Percentiles rank a stretch among this genome's conserved stretches.
Conservation (phyloP, 495 filamentous ascomycete species). For the Penicillium samsonianum region DNA sequence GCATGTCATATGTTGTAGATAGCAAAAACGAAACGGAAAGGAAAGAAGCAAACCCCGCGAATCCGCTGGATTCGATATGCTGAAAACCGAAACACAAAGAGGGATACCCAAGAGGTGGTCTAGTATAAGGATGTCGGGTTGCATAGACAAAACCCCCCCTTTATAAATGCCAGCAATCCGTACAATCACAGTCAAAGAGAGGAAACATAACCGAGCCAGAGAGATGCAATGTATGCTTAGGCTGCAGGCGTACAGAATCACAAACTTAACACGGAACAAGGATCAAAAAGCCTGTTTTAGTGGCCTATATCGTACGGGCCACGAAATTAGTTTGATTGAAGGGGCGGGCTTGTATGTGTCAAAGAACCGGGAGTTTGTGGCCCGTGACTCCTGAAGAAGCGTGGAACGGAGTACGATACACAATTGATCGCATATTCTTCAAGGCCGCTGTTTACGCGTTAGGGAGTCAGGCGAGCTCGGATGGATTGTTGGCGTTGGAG, state of each 20-base stretch:
- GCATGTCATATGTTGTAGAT: neutral
- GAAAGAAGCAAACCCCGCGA: neutral
- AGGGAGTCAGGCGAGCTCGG: slow-evolving; percentile 24
- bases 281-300: neutral
- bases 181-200: neutral
- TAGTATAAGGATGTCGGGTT: neutral
- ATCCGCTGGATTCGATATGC: neutral
- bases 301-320: neutral
- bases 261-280: no score
- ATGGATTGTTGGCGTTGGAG: slow-evolving; percentile 25
- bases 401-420: neutral
- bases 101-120: neutral
- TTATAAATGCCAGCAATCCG: neutral
- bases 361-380: neutral
- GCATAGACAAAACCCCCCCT: neutral
- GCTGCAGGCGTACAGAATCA: neutral
- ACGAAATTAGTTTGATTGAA: neutral
- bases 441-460: slow-evolving; percentile 20
- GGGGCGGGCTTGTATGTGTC: neutral
- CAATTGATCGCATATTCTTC: neutral
- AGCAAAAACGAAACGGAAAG: neutral
- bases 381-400: neutral
- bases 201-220: neutral
- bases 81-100: neutral
- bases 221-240: no score